phyloP scores from a whole-genome alignment of 192 early-diverging fungal genomes.

The Chytriomyces confervae region DNA sequence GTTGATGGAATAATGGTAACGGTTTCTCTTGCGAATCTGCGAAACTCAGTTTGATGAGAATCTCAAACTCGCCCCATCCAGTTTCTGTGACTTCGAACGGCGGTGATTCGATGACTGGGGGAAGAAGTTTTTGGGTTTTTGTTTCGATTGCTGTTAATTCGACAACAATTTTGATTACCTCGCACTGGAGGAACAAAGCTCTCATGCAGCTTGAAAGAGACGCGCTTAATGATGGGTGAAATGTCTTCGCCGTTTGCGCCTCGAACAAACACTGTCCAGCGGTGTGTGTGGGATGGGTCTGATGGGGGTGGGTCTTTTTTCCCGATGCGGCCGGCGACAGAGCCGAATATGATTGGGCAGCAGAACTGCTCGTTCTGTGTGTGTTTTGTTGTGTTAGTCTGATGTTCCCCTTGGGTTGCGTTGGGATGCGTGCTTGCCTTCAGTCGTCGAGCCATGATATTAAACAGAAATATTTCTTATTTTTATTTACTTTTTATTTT shows the following conservation, averaged over 20 bases:
- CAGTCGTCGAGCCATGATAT: no score
- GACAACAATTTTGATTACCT: slow-evolving; percentile 52
- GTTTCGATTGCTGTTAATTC: neutral
- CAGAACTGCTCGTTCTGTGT: slow-evolving; percentile 36
- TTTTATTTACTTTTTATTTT: no score
- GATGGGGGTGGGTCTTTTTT: slow-evolving; percentile 32
- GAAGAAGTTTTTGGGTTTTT: no score
- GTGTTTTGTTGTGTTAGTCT: no score
- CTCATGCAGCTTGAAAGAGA: slow-evolving; percentile 95
- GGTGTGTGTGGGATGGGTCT: slow-evolving; percentile 93
- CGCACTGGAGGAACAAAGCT: slow-evolving; percentile 78
- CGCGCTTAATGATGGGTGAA: slow-evolving; percentile 83
- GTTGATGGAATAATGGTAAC: slow-evolving; percentile 84
- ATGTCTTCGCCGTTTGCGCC: slow-evolving; percentile 89
- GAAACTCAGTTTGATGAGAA: slow-evolving; percentile 91
- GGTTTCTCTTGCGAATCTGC: slow-evolving; percentile 76
- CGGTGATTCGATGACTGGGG: slow-evolving; percentile 73
- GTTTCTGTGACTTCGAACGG: slow-evolving; percentile 95
- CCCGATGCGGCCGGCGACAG: slow-evolving; percentile 72
- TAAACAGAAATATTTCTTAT: no score
- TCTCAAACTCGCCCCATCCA: slow-evolving; percentile 99
- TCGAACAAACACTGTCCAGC: slow-evolving; percentile 90
- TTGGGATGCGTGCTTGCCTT: no score
- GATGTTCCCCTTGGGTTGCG: no score
- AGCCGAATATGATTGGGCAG: slow-evolving; percentile 88